Base-by-base conservation (phyloP, 345 rosid genomes). In the Lepidium didymum region DNA sequence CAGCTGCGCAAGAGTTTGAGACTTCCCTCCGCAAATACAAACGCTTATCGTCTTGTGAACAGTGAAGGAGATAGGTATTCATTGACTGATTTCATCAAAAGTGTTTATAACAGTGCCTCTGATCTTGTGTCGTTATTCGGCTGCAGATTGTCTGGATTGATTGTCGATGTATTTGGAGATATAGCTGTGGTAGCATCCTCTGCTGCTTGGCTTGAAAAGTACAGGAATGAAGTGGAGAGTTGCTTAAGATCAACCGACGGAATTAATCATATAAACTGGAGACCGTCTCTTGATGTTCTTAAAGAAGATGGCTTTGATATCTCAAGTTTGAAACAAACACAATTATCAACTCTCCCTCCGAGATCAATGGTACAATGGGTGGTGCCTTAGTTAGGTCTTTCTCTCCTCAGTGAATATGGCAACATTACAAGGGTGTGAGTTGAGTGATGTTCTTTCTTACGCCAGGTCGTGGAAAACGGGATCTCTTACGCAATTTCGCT, bases 131-230 rank as follows among this genome's bases (percentile, higher is more conserved):
- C 8, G 46, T 16, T 56, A 15, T 21, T 34, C 57, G 40, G 43
- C 69, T 55, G 69, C 78, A 90, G 98, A 76, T 81, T 93, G 77
- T 88, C 97, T 53, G 98, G 97, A 68, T 74, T 90, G 68, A 85
- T 90, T 42, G 83, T 90, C 6, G 98, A 93, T 73, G 80, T 90
- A 55, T 90, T 90, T 72, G 94, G 98, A 80, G 92, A 90, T 79
- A 45, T 82, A 63, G 98, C 94, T 16, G 98, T 90, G n/a, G 77
- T 90, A 36, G 96, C 98, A 66, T 90, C 97, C 18, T 93, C 97
- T 56, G 97, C 97, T 69, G 96, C 97, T 73, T 90, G 97, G 97
- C 85, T 93, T 73, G 98, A 93, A 79, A 88, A 87, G 77, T 81
- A 88, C 77, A 93, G 74, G 80, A 56, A 38, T 41, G 78, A 90